Conservation (phyloP, 2,329 filamentous ascomycete genomes). For the Domatiomyces globalis region DNA sequence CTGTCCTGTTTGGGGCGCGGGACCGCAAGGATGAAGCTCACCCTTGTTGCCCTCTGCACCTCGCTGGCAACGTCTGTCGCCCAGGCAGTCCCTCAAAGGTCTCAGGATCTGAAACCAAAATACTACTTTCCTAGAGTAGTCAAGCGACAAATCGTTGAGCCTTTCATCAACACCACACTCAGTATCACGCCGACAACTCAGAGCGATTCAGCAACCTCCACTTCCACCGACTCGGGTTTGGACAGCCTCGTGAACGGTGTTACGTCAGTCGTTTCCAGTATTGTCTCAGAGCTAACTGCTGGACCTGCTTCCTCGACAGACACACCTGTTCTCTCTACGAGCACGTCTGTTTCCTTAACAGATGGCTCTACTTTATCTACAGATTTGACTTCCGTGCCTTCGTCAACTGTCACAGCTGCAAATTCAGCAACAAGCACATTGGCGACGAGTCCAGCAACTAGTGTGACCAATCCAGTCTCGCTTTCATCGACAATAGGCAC, state of each 20-base stretch:
- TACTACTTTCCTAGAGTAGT: slow-evolving; percentile 21
- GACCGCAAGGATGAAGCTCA: slow-evolving; percentile 12
- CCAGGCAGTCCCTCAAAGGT: slow-evolving; percentile 18
- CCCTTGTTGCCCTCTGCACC: slow-evolving; percentile 17
- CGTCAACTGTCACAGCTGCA: not conserved
- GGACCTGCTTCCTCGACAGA: not conserved
- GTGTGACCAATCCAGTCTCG: no score
- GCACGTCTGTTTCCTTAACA: not conserved
- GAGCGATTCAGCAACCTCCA: slow-evolving; percentile 3
- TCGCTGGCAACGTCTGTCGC: slow-evolving; percentile 19
- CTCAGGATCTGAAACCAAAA: slow-evolving; percentile 15
- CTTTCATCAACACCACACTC: slow-evolving; percentile 3
- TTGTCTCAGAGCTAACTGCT: not conserved
- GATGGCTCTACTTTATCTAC: not conserved
- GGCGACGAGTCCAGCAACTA: not conserved
- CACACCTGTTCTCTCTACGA: not conserved
- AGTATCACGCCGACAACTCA: slow-evolving; percentile 1
- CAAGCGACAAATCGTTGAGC: slow-evolving; percentile 15
- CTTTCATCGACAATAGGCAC: not conserved
- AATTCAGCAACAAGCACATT: not conserved
- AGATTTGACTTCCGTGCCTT: not conserved
- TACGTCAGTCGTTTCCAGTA: not conserved
- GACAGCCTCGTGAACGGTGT: not conserved
- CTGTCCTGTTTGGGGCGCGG: no score
- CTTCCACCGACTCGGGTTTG: not conserved